Conservation (phyloP, 768 basidiomycete genomes). For the Xerocomus potaroensis region DNA sequence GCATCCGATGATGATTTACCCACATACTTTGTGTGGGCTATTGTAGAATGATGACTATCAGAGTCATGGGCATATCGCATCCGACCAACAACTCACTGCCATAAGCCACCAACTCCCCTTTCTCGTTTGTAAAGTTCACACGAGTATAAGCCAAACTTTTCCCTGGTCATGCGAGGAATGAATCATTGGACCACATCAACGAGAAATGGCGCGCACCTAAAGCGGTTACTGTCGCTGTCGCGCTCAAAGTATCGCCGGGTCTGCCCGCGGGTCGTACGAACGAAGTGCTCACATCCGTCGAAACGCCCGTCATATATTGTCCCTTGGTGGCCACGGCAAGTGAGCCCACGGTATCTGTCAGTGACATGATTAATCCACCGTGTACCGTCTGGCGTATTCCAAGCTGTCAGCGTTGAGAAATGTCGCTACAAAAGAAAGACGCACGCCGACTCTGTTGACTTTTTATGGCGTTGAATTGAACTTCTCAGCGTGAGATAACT, state of each 20-base stretch:
- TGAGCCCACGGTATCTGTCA: conserved; percentile 83
- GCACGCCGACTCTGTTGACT: conserved; percentile 84
- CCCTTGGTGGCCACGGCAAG: conserved; percentile 80
- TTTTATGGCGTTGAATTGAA: conserved; percentile 1
- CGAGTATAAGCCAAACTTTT: conserved; percentile 79
- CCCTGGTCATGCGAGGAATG: conserved; percentile 38
- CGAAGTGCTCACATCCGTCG: conserved; percentile 74
- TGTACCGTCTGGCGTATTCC: conserved; percentile 50
- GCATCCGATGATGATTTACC: conserved; percentile 56
- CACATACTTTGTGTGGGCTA: conserved; percentile 85
- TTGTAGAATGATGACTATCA: conserved; percentile 2
- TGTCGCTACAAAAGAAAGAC: conserved; percentile 14
- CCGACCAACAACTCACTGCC: conserved; percentile 60
- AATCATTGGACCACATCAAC: neutral
- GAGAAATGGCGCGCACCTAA: conserved; percentile 45
- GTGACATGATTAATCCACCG: conserved; percentile 74
- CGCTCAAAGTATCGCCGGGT: conserved; percentile 60
- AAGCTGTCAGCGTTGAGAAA: neutral
- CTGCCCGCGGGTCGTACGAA: conserved; percentile 77
- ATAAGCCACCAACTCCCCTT: conserved; percentile 73
- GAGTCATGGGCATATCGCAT: neutral
- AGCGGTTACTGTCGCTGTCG: conserved; percentile 62
- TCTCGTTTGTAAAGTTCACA: conserved; percentile 63
- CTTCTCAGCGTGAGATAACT: neutral
- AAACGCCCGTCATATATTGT: conserved; percentile 85